Base-by-base conservation (phyloP, 306 rosid genomes). In the Fagus crenata region DNA sequence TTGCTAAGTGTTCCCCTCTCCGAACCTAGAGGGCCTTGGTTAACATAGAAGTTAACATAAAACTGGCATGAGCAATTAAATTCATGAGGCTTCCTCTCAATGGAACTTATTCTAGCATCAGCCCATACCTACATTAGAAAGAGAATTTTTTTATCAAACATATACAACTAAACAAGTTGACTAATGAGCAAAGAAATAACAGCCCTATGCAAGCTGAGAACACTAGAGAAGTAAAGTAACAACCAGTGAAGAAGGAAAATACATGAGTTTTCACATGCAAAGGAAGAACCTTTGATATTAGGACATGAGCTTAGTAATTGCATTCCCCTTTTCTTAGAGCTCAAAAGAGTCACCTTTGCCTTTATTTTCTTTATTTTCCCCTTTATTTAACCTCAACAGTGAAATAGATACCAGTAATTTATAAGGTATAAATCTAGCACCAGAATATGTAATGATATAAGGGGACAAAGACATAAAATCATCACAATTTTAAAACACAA, bases 81-180 rank as follows among this genome's bases (percentile, higher is more conserved):
- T 53, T 81, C 91, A 71, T 94, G 98, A 33, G 92, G 95, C 81
- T 78, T 90, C 84, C 98, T 86, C 81, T 89, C 90, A 2, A 94
- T 83, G 37, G 97, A 94, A 72, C 92, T 90, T 83, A 94, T 89
- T 90, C 81, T 88, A 74, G 92, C 97, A 89, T 94, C 98, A 22
- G 61, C 14, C 95, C 92, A 88, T 18, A 83, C 92, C 98, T 94
- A 42, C 17, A 81, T 53, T 9, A 22, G 54, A 49, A 77, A 71
- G 64, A 63, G 37, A 74, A 46, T 68, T 37, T 42, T 40, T 49
- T 59, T 11, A 59, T 80, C 36, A 74, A 76, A 75, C 67, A 72
- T 33, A 28, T 69, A 6, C 1, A 22, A 41, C 67, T 4, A 74
- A 81, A 70, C 68, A 75, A 75, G 54, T 32, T 60, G 69, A 32